phyloP scores from a whole-genome alignment of 2,329 filamentous ascomycete species.

The Trichoderma harzianum region DNA sequence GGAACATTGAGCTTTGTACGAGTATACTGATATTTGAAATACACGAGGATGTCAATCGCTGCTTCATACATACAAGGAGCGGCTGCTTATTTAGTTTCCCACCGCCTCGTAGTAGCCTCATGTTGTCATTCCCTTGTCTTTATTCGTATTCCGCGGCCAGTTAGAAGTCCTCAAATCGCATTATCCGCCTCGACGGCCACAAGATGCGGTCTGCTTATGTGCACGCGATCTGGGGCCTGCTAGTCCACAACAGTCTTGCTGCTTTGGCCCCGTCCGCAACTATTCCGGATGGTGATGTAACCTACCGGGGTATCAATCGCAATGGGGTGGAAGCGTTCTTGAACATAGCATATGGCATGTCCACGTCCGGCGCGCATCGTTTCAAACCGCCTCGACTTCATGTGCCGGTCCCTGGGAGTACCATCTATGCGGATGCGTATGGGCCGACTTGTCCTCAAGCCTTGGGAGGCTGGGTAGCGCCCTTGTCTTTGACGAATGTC shows the following conservation, averaged over 20 bases:
- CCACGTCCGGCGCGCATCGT: constrained; percentile 43
- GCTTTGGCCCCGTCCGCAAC: constrained; percentile 7
- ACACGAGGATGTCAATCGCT: no score
- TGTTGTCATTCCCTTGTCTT: background rate
- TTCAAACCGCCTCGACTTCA: constrained; percentile 44
- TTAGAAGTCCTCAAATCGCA: background rate
- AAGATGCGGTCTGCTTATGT: background rate
- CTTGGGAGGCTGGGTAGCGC: constrained; percentile 28
- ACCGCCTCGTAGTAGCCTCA: background rate
- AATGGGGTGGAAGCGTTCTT: constrained; percentile 47
- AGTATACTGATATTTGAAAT: background rate
- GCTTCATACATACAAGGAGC: background rate
- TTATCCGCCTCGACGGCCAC: background rate
- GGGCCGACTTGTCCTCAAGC: constrained; percentile 46
- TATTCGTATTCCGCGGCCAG: background rate
- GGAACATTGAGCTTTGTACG: background rate
- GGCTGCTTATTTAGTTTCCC: background rate
- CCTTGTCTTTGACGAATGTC: constrained; percentile 35
- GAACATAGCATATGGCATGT: constrained; percentile 45
- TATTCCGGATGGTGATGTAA: constrained; percentile 31
- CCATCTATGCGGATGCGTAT: constrained; percentile 37
- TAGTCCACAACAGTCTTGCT: background rate
- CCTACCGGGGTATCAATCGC: constrained; percentile 41
- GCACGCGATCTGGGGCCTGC: background rate
- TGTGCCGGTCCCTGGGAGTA: constrained; percentile 30